These are phyloP conservation scores for Dryas integrifolia DNA, from an alignment of 331 rosid species.

Conservation along the genomic window DNA sequence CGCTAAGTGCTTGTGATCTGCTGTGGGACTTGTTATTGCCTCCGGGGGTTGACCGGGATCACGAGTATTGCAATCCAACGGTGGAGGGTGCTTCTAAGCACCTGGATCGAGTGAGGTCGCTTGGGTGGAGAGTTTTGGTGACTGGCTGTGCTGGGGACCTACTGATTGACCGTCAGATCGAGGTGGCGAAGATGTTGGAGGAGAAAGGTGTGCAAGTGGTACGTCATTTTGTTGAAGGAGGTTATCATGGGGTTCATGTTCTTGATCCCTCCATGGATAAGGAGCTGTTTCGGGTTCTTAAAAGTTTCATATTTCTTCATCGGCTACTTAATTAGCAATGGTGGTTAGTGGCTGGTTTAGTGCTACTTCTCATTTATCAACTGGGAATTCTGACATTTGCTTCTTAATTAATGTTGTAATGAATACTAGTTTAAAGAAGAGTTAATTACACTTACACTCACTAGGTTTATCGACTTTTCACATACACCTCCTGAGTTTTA, in stretches of 20 bases:
- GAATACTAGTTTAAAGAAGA: too few species aligned
- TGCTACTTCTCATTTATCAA: too few species aligned
- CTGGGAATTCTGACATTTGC: too few species aligned
- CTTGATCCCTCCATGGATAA: too few species aligned
- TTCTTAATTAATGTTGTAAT: too few species aligned
- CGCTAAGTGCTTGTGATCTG: conserved; percentile 8
- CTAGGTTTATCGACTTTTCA: too few species aligned
- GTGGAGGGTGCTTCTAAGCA: conserved; percentile 1
- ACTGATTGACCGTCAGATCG: conserved; percentile 46
- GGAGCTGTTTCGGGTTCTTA: too few species aligned
- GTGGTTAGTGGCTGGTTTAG: too few species aligned
- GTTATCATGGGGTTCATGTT: conserved; percentile 24
- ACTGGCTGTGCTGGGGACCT: conserved; percentile 42
- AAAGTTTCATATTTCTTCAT: too few species aligned
- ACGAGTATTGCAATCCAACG: conserved; percentile 29
- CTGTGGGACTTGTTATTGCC: conserved; percentile 27
- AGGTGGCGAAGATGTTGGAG: conserved; percentile 37
- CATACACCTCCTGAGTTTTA: too few species aligned
- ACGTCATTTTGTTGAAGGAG: conserved; percentile 42
- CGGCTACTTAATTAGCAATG: too few species aligned
- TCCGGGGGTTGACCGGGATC: conserved; percentile 20
- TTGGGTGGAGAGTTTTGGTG: conserved; percentile 25
- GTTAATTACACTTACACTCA: too few species aligned
- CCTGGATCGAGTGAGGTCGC: conserved; percentile 10
- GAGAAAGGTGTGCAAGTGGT: conserved; percentile 35